These are phyloP conservation scores for Silene noctiflora DNA, from an alignment of 179 eudicot species.

Conservation along the genomic window DNA sequence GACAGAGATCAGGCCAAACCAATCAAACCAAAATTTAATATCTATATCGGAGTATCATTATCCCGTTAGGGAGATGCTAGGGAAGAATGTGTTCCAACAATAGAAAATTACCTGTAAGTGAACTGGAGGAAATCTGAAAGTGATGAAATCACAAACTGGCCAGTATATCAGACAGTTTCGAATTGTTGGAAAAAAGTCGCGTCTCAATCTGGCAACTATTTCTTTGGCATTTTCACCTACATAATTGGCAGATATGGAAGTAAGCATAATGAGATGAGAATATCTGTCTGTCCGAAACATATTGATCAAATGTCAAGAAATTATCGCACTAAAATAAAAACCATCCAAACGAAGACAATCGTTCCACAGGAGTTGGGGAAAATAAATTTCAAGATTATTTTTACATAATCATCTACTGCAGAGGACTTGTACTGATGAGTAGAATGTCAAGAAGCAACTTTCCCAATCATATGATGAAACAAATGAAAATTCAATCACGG, in stretches of 20 bases:
- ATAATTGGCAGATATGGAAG: background rate
- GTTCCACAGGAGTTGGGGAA: too few relatives aligned
- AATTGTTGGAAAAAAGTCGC: constrained; percentile 81
- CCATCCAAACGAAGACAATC: constrained; percentile 9
- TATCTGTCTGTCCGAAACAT: background rate
- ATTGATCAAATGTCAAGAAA: background rate
- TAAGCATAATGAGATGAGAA: background rate
- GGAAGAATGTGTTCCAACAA: background rate
- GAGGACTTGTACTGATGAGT: background rate
- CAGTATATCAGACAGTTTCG: constrained; percentile 75
- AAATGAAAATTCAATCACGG: background rate
- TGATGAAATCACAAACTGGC: constrained; percentile 90
- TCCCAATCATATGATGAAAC: background rate
- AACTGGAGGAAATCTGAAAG: constrained; percentile 71
- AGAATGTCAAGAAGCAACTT: background rate
- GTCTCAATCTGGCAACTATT: constrained; percentile 62
- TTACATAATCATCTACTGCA: background rate
- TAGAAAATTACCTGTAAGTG: constrained; percentile 63
- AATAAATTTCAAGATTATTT: too few relatives aligned
- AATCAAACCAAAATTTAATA: too few relatives aligned
- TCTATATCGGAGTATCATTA: background rate
- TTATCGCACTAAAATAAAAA: background rate
- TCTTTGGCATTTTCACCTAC: constrained; percentile 64
- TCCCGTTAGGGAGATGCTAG: background rate
- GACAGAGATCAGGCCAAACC: too few relatives aligned